Evolutionary conservation across 2,329 filamentous ascomycete genomes (phyloP).

Genomic region (Leptographium radiaticola): DNA sequence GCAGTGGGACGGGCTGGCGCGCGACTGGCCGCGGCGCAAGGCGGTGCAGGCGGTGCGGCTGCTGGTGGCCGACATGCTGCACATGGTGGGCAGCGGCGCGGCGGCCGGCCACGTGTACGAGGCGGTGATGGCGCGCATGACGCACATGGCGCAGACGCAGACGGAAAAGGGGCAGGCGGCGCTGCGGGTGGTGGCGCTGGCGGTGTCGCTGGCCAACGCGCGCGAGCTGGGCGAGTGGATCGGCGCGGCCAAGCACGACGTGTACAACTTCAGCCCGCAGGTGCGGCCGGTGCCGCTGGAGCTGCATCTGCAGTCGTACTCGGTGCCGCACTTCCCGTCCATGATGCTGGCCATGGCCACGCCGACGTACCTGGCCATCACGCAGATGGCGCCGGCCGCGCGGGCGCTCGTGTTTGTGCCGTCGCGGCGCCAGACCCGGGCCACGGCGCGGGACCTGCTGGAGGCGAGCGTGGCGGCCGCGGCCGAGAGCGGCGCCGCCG

Average conservation of each 20-base stretch:
- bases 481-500: constrained; percentile 34
- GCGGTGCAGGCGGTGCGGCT: constrained; percentile 83
- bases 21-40: constrained; percentile 94
- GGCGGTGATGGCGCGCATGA: constrained; percentile 93
- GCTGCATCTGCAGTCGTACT: constrained; percentile 89
- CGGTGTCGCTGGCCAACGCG: constrained; percentile 85
- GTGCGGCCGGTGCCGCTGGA: constrained; percentile 81
- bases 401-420: constrained; percentile 88
- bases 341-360: constrained; percentile 98
- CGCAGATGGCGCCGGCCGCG: constrained; percentile 78
- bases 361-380: constrained; percentile 78
- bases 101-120: constrained; percentile 84
- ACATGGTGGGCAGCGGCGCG: constrained; percentile 86
- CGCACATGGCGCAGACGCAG: constrained; percentile 82
- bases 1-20: constrained; percentile 92
- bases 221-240: constrained; percentile 96
- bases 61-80: constrained; percentile 90
- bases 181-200: constrained; percentile 84
- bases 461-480: constrained; percentile 59
- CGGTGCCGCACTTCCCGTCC: constrained; percentile 91
- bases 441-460: constrained; percentile 75
- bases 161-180: constrained; percentile 45
- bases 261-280: constrained; percentile 96
- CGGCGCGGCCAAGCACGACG: constrained; percentile 92
- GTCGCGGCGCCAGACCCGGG: constrained; percentile 81